Percentiles rank a stretch among this genome's conserved stretches.
These are phyloP conservation scores for Pyrus hybrid DNA, from an alignment of 331 rosid genomes.

Conservation along the genomic window DNA sequence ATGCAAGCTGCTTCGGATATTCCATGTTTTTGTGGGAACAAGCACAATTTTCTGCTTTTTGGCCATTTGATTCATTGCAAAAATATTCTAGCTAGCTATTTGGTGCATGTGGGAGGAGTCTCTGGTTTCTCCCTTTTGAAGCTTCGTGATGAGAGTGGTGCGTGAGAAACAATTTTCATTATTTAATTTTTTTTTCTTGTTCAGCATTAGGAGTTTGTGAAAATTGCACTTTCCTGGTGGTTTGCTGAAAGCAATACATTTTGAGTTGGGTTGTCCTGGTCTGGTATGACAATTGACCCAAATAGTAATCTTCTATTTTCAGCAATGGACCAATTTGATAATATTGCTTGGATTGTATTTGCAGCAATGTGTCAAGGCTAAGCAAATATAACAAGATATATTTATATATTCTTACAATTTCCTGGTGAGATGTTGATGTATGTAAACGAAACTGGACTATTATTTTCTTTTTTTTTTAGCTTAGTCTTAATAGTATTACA, in stretches of 20 bases:
- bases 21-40: slow-evolving; percentile 35
- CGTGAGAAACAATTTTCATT: slow-evolving; percentile 31
- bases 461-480: not conserved
- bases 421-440: slow-evolving; percentile 5
- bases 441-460: not conserved
- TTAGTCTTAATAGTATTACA: too few relatives aligned
- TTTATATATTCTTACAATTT: not conserved
- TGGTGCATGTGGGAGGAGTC: not conserved
- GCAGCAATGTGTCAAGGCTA: slow-evolving; percentile 7
- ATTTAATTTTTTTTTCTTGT: not conserved
- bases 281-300: not conserved
- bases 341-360: not conserved
- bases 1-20: slow-evolving; percentile 44
- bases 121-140: slow-evolving; percentile 18
- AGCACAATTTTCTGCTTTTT: slow-evolving; percentile 13
- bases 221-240: slow-evolving; percentile 12
- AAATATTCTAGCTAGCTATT: not conserved
- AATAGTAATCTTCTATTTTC: not conserved
- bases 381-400: not conserved
- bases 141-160: slow-evolving; percentile 32
- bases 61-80: slow-evolving; percentile 3
- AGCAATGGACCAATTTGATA: not conserved
- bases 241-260: slow-evolving; percentile 29
- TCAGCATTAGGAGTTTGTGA: not conserved
- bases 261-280: not conserved